Percentiles rank a stretch among this genome's conserved stretches.
Evolutionary conservation across 2,329 filamentous ascomycete species (phyloP).

Genomic region (Exserohilum rostratum): DNA sequence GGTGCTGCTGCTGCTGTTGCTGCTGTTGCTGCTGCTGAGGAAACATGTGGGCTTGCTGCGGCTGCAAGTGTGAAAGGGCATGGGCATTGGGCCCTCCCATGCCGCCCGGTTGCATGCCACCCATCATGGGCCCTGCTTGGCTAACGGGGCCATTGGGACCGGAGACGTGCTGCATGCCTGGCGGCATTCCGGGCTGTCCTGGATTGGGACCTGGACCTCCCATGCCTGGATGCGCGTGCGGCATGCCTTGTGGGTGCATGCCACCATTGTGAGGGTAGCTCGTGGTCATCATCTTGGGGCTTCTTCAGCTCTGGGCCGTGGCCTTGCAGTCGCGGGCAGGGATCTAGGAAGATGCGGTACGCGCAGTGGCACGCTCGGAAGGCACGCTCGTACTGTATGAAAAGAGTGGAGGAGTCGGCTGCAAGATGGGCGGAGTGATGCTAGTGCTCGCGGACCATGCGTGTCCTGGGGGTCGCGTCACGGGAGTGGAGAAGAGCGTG

Average conservation of each 20-base stretch:
- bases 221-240: slow-evolving; percentile 65
- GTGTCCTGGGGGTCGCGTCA: slow-evolving; percentile 18
- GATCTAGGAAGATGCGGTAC: slow-evolving; percentile 9
- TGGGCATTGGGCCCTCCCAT: slow-evolving; percentile 65
- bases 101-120: slow-evolving; percentile 68
- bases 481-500: not conserved
- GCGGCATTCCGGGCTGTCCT: slow-evolving; percentile 69
- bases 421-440: slow-evolving; percentile 4
- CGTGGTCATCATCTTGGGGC: slow-evolving; percentile 68
- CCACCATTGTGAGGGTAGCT: slow-evolving; percentile 71
- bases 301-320: slow-evolving; percentile 16
- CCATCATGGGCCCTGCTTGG: slow-evolving; percentile 74
- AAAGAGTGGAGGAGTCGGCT: slow-evolving; percentile 10
- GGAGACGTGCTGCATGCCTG: slow-evolving; percentile 73
- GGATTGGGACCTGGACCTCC: slow-evolving; percentile 72
- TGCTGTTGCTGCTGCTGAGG: slow-evolving; percentile 55
- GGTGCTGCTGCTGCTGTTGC: slow-evolving; percentile 46
- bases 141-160: slow-evolving; percentile 73
- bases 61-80: slow-evolving; percentile 74
- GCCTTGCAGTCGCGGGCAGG: slow-evolving; percentile 18
- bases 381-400: slow-evolving; percentile 6
- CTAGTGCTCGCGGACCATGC: slow-evolving; percentile 21
- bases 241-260: slow-evolving; percentile 75
- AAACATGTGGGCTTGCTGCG: slow-evolving; percentile 64
- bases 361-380: slow-evolving; percentile 2